Percentiles rank a stretch among this genome's conserved stretches.
phyloP scores from a whole-genome alignment of 2,329 filamentous ascomycete species.

The Scedosporium minutisporum region DNA sequence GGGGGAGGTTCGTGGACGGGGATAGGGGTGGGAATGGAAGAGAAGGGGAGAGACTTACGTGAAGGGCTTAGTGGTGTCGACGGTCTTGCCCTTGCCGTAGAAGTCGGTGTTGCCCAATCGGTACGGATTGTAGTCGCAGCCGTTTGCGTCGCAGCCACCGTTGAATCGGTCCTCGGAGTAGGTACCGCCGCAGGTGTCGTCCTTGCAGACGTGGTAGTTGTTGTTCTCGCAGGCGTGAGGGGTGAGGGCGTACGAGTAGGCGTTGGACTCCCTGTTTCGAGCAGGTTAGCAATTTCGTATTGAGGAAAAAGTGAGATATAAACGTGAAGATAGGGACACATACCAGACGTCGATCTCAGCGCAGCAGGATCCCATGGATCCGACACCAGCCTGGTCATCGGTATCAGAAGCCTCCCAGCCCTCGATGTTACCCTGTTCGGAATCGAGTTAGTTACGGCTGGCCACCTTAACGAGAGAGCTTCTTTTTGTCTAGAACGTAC shows the following conservation, averaged over 20 bases:
- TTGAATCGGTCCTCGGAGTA: constrained; percentile 40
- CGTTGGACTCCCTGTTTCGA: constrained; percentile 37
- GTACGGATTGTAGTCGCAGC: constrained; percentile 58
- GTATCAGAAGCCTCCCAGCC: constrained; percentile 37
- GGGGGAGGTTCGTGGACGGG: too few relatives aligned
- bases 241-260: constrained; percentile 44
- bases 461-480: neutral
- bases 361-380: constrained; percentile 42
- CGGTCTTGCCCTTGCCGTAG: constrained; percentile 46
- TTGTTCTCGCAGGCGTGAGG: constrained; percentile 43
- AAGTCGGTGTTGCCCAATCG: constrained; percentile 51
- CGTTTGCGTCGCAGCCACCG: constrained; percentile 52
- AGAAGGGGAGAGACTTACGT: constrained; percentile 20
- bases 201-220: constrained; percentile 25
- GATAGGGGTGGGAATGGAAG: neutral
- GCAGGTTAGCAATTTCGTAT: too few relatives aligned
- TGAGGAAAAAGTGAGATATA: too few relatives aligned
- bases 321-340: too few relatives aligned
- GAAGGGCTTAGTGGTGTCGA: constrained; percentile 47
- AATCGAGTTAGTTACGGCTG: constrained; percentile 7
- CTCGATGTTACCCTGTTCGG: constrained; percentile 26
- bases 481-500: constrained; percentile 4
- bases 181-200: constrained; percentile 33
- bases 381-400: constrained; percentile 40
- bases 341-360: constrained; percentile 47